Conservation (phyloP, 495 filamentous ascomycete species). For the Cetradonia linearis region DNA sequence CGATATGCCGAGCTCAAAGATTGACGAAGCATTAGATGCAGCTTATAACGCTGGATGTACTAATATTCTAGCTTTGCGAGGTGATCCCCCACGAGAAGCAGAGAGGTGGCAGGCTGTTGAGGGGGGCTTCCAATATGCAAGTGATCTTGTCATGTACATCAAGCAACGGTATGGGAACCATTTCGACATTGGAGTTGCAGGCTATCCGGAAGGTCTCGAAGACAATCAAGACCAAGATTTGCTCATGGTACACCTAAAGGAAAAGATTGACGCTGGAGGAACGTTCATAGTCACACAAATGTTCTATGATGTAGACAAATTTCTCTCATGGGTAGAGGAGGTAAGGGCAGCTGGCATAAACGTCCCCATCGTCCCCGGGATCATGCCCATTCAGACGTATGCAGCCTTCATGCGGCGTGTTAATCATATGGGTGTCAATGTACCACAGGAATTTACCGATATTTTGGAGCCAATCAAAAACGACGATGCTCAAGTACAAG, state of each 20-base stretch:
- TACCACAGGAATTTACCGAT: constrained; percentile 72
- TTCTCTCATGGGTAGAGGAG: constrained; percentile 79
- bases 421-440: constrained; percentile 73
- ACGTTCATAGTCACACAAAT: constrained; percentile 96
- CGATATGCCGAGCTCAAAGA: constrained; percentile 86
- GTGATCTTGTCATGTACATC: constrained; percentile 90
- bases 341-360: constrained; percentile 75
- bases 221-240: constrained; percentile 77
- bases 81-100: constrained; percentile 89
- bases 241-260: constrained; percentile 87
- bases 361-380: constrained; percentile 88
- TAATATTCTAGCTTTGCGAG: constrained; percentile 91
- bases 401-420: constrained; percentile 81
- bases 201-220: constrained; percentile 93
- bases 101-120: constrained; percentile 85
- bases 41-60: constrained; percentile 95
- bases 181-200: constrained; percentile 96
- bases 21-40: constrained; percentile 76
- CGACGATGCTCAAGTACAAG: constrained; percentile 84
- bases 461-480: constrained; percentile 89
- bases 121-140: constrained; percentile 81
- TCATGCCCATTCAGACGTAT: constrained; percentile 98
- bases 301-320: constrained; percentile 97
- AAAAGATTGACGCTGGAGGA: constrained; percentile 92
- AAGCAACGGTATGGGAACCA: constrained; percentile 81